phyloP scores from a whole-genome alignment of 768 basidiomycete species.

The Daedaleopsis nitida region DNA sequence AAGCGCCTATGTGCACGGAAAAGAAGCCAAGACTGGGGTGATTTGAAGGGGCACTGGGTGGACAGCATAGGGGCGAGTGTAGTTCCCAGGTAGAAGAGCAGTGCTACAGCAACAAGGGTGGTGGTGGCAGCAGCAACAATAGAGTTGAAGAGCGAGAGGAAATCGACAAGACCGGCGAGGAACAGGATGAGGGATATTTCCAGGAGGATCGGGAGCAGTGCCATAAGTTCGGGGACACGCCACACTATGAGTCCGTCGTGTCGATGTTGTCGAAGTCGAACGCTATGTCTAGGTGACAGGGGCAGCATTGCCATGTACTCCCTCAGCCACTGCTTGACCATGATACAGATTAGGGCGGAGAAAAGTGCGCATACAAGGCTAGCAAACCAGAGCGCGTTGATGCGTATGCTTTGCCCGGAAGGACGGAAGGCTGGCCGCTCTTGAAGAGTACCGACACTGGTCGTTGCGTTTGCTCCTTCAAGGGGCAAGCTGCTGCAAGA shows the following conservation, averaged over 20 bases:
- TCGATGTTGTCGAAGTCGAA: constrained; percentile 24
- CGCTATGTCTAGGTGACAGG: constrained; percentile 14
- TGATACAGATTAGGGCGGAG: constrained; percentile 18
- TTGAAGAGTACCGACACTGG: background rate
- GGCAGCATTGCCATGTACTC: constrained; percentile 3
- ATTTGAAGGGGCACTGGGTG: constrained; percentile 8
- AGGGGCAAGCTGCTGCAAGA: background rate
- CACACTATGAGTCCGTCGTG: constrained; percentile 23
- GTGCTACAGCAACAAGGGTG: background rate
- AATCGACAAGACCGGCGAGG: constrained; percentile 24
- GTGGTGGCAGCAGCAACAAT: constrained; percentile 14
- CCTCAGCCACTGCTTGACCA: constrained; percentile 23
- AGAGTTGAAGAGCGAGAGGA: constrained; percentile 18
- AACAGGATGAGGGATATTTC: constrained; percentile 22
- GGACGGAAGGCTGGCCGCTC: background rate
- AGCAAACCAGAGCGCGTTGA: constrained; percentile 22
- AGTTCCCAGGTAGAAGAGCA: constrained; percentile 17
- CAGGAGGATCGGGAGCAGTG: constrained; percentile 16
- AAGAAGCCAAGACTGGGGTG: constrained; percentile 9
- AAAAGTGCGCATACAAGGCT: constrained; percentile 19
- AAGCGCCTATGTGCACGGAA: background rate
- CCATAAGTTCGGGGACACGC: constrained; percentile 26
- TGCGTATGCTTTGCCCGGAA: constrained; percentile 2
- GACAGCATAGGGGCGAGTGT: constrained; percentile 11
- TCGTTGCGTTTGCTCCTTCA: background rate